Base-by-base conservation (phyloP, 1,284 basidiomycete genomes). In the Hypsizygus ulmarius region DNA sequence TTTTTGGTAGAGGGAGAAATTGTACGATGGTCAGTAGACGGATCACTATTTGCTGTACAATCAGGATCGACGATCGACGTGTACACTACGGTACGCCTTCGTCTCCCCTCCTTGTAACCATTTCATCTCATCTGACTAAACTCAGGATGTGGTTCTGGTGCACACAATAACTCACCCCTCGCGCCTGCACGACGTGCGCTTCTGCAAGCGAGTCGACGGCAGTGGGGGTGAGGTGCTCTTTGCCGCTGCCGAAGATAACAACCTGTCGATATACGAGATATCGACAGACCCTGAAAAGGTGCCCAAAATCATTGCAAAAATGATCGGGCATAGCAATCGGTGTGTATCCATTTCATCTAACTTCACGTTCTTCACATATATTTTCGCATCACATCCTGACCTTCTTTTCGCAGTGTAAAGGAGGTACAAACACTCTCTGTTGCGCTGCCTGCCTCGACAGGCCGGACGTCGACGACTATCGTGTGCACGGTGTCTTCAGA, bases 171-270 rank as follows among this genome's bases (percentile, higher is more conserved):
- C 69, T 0, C 90, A 93, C 57, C 74, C 85, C 1, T 82, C 87
- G 3, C 81, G 93, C 8, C 77, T 95, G 59, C 93, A 96, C 54
- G 85, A 87, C 54, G 64, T 91, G 40, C 76, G 75, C 42, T 96
- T 96, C 65, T 82, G 77, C 59, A 72, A 73, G 54, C 74, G 54
- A 29, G 38, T 79, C 12, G 7, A 65, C 73, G 1, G 68, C 75
- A 29, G 76, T 2, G 38, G 74, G 0, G 64, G 74, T 18, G 87
- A 93, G 59, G 64, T 93, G 21, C 69, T 96, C 5, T 74, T 93
- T 30, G 87, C 85, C 7, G 90, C 82, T 1, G 91, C 87, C 1
- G 93, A 97, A 66, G 91, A 96, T 64, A 91, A 87, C 56, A 86
- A 85, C 53, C 71, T 91, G 1, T 79, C 90, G 1, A 70, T 93